Percentiles rank a stretch among this genome's conserved stretches.
Evolutionary conservation across 768 basidiomycete genomes (phyloP).

Genomic region (Phlebiopsis gigantea): DNA sequence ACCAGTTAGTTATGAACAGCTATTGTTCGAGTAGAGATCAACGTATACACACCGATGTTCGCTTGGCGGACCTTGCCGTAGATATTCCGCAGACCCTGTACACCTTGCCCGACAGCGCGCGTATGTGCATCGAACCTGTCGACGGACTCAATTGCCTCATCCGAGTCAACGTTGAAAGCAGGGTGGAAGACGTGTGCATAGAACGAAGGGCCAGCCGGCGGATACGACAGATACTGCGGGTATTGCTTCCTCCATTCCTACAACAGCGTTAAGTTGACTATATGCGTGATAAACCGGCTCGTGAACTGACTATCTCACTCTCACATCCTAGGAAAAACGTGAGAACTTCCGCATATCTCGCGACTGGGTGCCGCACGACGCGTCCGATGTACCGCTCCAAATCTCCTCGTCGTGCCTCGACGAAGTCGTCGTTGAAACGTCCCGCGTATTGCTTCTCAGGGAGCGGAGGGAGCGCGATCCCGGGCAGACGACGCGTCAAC

Average conservation of each 20-base stretch:
- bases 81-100: slow-evolving; percentile 58
- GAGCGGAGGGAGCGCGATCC: slow-evolving; percentile 73
- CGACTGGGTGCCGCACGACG: slow-evolving; percentile 70
- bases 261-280: background rate
- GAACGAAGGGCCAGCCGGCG: slow-evolving; percentile 69
- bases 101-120: slow-evolving; percentile 60
- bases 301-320: slow-evolving; percentile 56
- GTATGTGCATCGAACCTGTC: slow-evolving; percentile 64
- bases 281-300: background rate
- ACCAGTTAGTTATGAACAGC: background rate
- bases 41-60: slow-evolving; percentile 51
- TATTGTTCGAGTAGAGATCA: background rate
- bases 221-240: slow-evolving; percentile 53
- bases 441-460: slow-evolving; percentile 85
- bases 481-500: slow-evolving; percentile 62
- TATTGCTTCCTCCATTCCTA: slow-evolving; percentile 71
- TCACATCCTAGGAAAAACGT: slow-evolving; percentile 79
- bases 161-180: slow-evolving; percentile 73
- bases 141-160: slow-evolving; percentile 57
- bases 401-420: slow-evolving; percentile 77
- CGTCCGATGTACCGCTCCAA: slow-evolving; percentile 72
- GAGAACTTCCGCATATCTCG: slow-evolving; percentile 72
- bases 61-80: slow-evolving; percentile 62
- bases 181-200: slow-evolving; percentile 81
- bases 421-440: slow-evolving; percentile 73